Percentiles rank a stretch among this genome's conserved stretches.
Conservation (phyloP, 768 basidiomycete genomes). For the Naganishia onofrii region DNA sequence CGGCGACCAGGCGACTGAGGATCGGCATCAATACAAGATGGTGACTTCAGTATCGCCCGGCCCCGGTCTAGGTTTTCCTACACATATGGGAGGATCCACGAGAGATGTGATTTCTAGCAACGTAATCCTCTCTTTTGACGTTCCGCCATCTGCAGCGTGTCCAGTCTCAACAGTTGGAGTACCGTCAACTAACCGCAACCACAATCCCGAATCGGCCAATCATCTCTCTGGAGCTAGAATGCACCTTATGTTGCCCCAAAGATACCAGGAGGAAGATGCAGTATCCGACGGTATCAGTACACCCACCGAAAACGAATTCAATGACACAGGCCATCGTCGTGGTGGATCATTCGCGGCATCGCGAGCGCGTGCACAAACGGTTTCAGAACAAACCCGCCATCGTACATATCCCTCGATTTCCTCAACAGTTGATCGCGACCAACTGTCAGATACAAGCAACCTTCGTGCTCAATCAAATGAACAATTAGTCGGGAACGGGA, state of each 20-base stretch:
- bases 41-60: conserved; percentile 13
- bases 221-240: conserved; percentile 25
- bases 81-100: not conserved
- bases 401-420: conserved; percentile 5
- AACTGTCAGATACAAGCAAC: not conserved
- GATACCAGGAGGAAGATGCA: not conserved
- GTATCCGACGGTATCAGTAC: not conserved
- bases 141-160: not conserved
- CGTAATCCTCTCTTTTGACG: not conserved
- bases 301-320: not conserved
- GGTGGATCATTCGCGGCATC: not conserved
- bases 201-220: conserved; percentile 8
- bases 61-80: not conserved
- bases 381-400: conserved; percentile 1
- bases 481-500: not conserved
- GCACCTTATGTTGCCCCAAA: conserved; percentile 22
- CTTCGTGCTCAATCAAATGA: not conserved
- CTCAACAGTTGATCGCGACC: not conserved
- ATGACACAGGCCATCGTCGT: not conserved
- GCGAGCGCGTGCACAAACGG: conserved; percentile 23
- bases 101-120: not conserved
- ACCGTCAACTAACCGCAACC: not conserved
- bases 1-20: not conserved
- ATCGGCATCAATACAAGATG: not conserved
- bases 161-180: not conserved